Evolutionary conservation across 1,284 basidiomycete genomes (phyloP).

Genomic region (Austroboletus niveus): DNA sequence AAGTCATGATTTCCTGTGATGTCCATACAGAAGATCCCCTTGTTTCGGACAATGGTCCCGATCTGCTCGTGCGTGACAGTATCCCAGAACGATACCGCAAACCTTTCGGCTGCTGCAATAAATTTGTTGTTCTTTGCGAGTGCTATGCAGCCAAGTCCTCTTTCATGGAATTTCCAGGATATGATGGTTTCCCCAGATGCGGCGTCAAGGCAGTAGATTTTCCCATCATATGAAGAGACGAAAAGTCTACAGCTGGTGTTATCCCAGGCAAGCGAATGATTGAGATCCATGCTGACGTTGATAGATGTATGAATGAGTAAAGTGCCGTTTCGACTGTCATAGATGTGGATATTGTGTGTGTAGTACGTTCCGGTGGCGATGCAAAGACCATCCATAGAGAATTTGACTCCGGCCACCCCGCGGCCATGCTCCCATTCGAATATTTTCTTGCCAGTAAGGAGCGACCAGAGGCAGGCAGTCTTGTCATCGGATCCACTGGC

Average conservation of each 20-base stretch:
- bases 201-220: not conserved
- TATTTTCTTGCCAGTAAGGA: not conserved
- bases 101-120: not conserved
- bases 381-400: not conserved
- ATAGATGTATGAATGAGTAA: not conserved
- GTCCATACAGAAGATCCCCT: not conserved
- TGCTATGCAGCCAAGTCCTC: not conserved
- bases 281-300: not conserved
- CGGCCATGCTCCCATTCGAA: not conserved
- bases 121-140: not conserved
- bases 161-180: not conserved
- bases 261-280: not conserved
- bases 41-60: not conserved
- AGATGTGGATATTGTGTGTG: not conserved
- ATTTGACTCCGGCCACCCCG: not conserved
- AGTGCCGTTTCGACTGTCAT: not conserved
- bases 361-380: not conserved
- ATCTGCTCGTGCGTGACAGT: not conserved
- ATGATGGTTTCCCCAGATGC: not conserved
- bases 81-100: no score
- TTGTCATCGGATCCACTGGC: not conserved
- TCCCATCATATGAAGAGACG: not conserved
- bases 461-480: not conserved
- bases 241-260: not conserved
- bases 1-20: slow-evolving; percentile 6